phyloP scores from a whole-genome alignment of 805 yeast genomes.

The Citeromyces nyonsensis region DNA sequence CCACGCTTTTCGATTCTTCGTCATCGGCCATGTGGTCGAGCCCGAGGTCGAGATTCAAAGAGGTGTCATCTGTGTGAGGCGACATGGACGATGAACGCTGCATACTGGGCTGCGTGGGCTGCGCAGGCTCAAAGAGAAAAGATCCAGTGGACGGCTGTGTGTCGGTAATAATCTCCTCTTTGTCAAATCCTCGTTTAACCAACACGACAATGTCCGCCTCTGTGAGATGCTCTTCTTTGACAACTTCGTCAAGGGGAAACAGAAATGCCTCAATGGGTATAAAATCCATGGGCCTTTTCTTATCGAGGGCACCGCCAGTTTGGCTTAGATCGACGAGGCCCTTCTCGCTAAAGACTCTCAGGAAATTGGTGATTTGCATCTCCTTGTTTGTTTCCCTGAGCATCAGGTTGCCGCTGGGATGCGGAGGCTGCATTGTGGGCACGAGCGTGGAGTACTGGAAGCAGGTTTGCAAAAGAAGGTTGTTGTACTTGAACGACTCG shows the following conservation, averaged over 20 bases:
- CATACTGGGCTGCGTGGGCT: not conserved
- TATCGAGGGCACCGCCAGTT: conserved; percentile 3
- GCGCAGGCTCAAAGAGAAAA: not conserved
- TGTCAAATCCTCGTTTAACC: conserved; percentile 9
- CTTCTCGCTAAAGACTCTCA: conserved; percentile 8
- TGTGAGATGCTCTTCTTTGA: conserved; percentile 13
- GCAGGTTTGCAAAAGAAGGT: conserved; percentile 6
- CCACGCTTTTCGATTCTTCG: conserved; percentile 2
- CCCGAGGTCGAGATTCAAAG: conserved; percentile 1
- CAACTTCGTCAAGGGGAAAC: conserved; percentile 20
- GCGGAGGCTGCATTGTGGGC: conserved; percentile 4
- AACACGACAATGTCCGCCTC: conserved; percentile 17
- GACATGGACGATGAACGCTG: not conserved
- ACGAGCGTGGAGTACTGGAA: conserved; percentile 9
- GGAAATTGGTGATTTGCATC: conserved; percentile 7
- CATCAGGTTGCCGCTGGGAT: conserved; percentile 2
- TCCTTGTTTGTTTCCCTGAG: conserved; percentile 9
- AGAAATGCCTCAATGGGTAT: conserved; percentile 13
- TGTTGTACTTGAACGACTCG: conserved; percentile 5
- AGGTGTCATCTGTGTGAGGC: not conserved
- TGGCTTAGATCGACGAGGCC: conserved; percentile 4
- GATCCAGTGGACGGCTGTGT: not conserved
- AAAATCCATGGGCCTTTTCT: conserved; percentile 3
- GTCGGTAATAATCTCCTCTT: not conserved
- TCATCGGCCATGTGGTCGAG: not conserved